A percentile compares a stretch with the other conserved stretches of the same genome.
Evolutionary conservation across 768 basidiomycete genomes (phyloP).

Genomic region (Sporobolomyces roseus): DNA sequence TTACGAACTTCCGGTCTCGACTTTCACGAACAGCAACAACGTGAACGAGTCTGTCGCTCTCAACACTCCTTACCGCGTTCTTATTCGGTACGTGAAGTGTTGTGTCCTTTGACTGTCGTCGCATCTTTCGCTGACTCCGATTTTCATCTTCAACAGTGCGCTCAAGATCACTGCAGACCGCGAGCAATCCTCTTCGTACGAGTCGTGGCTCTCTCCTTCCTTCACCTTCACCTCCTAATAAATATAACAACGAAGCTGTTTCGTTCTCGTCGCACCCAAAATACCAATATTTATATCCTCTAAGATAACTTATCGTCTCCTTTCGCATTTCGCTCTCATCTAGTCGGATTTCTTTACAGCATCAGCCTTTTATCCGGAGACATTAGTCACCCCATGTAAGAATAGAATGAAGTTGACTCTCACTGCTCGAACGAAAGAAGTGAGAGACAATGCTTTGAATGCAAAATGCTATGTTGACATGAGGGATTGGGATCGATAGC

Average conservation of each 20-base stretch:
- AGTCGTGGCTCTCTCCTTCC: slow-evolving; percentile 38
- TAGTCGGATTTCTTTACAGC: no score
- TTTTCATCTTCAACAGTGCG: slow-evolving; percentile 13
- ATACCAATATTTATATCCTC: no score
- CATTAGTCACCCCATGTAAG: no score
- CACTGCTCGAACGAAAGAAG: no score
- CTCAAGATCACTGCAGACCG: slow-evolving; percentile 40
- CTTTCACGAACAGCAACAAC: slow-evolving; percentile 47
- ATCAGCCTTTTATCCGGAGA: no score
- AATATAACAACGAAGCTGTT: neutral
- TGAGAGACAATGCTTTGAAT: no score
- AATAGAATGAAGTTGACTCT: no score
- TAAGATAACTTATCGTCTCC: neutral
- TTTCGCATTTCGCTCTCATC: no score
- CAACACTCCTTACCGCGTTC: slow-evolving; percentile 51
- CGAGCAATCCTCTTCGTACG: slow-evolving; percentile 35
- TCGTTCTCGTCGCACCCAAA: neutral
- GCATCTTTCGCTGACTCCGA: neutral
- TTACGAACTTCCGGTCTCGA: slow-evolving; percentile 17
- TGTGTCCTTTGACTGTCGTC: neutral
- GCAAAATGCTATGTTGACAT: no score
- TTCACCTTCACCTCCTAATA: slow-evolving; percentile 20
- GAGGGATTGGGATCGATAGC: no score
- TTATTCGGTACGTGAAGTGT: slow-evolving; percentile 12
- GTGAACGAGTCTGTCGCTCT: slow-evolving; percentile 46